Percentiles rank a stretch among this genome's conserved stretches.
These are phyloP conservation scores for Hygrophila difformis DNA, from an alignment of 257 asterid genomes.

Conservation along the genomic window DNA sequence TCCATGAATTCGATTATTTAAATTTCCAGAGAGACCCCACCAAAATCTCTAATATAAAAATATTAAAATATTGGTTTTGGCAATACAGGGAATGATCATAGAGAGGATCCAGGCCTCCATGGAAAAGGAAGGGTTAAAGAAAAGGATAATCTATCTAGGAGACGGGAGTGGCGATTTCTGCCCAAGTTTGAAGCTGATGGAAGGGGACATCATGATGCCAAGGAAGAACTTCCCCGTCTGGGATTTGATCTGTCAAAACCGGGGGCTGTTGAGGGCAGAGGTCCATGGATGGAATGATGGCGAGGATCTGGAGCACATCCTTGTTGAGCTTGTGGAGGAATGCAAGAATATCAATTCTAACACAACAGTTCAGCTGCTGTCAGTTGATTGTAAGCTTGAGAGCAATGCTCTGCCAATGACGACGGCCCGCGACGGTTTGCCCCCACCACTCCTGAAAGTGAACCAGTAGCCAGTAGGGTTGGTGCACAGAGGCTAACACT, in stretches of 20 bases:
- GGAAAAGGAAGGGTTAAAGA: slow-evolving; percentile 40
- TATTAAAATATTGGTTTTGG: background rate
- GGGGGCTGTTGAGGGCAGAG: slow-evolving; percentile 27
- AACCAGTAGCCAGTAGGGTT: too few species aligned
- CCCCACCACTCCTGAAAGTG: slow-evolving; percentile 28
- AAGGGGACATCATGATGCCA: slow-evolving; percentile 61
- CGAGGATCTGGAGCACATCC: slow-evolving; percentile 34
- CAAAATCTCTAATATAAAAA: too few species aligned
- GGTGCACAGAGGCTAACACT: too few species aligned
- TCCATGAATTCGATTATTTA: too few species aligned
- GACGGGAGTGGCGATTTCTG: slow-evolving; percentile 73
- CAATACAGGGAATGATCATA: slow-evolving; percentile 46
- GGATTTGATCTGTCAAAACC: slow-evolving; percentile 49
- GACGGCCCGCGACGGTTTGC: slow-evolving; percentile 21
- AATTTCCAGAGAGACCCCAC: too few species aligned
- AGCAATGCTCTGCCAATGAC: slow-evolving; percentile 7
- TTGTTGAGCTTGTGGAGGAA: slow-evolving; percentile 30
- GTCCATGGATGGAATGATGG: slow-evolving; percentile 62
- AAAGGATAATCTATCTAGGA: slow-evolving; percentile 53
- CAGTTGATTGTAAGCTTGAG: slow-evolving; percentile 40
- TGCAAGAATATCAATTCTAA: background rate
- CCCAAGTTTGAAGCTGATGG: slow-evolving; percentile 37
- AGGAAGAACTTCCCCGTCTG: slow-evolving; percentile 69
- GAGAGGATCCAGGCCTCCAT: slow-evolving; percentile 51
- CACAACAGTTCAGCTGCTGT: slow-evolving; percentile 14